Conservation (phyloP, 768 basidiomycete genomes). For the Lactifluus volemus region DNA sequence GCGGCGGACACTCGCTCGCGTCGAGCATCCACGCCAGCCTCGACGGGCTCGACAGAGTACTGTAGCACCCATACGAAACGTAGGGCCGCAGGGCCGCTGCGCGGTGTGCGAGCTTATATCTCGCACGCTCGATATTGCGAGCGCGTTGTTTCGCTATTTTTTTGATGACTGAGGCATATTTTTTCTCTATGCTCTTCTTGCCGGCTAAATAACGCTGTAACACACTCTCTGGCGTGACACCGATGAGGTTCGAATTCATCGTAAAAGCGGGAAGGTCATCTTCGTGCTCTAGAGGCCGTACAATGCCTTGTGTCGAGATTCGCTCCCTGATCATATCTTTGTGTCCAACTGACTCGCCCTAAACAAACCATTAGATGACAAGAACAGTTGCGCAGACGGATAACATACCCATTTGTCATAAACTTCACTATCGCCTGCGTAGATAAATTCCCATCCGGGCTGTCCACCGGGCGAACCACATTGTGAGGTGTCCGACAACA, state of each 20-base stretch:
- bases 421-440: constrained; percentile 53
- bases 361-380: neutral
- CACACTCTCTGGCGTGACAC: constrained; percentile 63
- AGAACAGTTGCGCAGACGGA: neutral
- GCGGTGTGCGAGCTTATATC: constrained; percentile 38
- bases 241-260: constrained; percentile 53
- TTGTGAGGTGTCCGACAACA: neutral
- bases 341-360: constrained; percentile 23
- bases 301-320: constrained; percentile 65
- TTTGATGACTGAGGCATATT: constrained; percentile 48
- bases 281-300: constrained; percentile 70
- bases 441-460: constrained; percentile 4
- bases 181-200: constrained; percentile 52
- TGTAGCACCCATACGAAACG: constrained; percentile 33
- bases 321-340: constrained; percentile 84
- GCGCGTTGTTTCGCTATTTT: constrained; percentile 54
- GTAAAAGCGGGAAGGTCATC: constrained; percentile 59
- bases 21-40: constrained; percentile 78
- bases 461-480: neutral
- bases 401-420: constrained; percentile 41
- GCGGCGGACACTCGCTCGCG: constrained; percentile 70
- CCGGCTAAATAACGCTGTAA: constrained; percentile 66
- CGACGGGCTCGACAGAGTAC: constrained; percentile 50
- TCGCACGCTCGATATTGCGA: constrained; percentile 36
- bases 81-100: constrained; percentile 34